Conservation (phyloP, 2,329 filamentous ascomycete species). For the Verticillium tricorpus region DNA sequence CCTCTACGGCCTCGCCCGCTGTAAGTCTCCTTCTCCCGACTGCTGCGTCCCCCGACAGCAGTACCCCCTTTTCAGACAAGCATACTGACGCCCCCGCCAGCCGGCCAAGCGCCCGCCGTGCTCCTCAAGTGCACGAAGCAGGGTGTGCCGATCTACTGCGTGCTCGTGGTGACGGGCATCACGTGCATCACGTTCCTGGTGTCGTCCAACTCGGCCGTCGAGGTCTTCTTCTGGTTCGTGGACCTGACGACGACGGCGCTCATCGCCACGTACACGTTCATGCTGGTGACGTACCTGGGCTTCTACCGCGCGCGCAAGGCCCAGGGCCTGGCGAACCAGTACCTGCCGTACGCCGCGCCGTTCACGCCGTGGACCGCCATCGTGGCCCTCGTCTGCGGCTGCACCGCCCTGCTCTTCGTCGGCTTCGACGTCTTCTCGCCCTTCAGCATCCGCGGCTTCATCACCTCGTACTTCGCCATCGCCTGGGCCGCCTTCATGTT, state of each 20-base stretch:
- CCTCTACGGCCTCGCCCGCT: constrained; percentile 43
- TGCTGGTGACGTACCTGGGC: constrained; percentile 39
- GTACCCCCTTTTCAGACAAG: background rate
- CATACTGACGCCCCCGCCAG: constrained; percentile 17
- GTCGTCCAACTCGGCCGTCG: constrained; percentile 28
- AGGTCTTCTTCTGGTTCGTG: constrained; percentile 38
- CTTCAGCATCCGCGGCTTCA: constrained; percentile 41
- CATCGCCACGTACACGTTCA: constrained; percentile 54
- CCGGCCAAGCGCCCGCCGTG: constrained; percentile 41
- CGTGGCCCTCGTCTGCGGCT: constrained; percentile 41
- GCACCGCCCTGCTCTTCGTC: constrained; percentile 48
- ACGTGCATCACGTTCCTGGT: constrained; percentile 32
- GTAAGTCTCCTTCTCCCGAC: constrained; percentile 3
- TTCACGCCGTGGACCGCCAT: constrained; percentile 49
- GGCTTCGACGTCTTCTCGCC: constrained; percentile 53
- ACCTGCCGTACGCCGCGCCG: constrained; percentile 45
- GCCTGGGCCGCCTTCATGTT: constrained; percentile 53
- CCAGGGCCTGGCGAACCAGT: constrained; percentile 42
- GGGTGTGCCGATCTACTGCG: constrained; percentile 39
- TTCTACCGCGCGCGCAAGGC: constrained; percentile 49
- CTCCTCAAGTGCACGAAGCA: constrained; percentile 33
- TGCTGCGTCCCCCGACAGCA: too few relatives aligned
- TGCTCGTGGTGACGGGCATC: constrained; percentile 25
- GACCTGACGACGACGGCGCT: constrained; percentile 53
- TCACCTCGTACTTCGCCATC: constrained; percentile 50